Conservation (phyloP, 73 alveolate species). For the Tetrahymena elliotti region DNA sequence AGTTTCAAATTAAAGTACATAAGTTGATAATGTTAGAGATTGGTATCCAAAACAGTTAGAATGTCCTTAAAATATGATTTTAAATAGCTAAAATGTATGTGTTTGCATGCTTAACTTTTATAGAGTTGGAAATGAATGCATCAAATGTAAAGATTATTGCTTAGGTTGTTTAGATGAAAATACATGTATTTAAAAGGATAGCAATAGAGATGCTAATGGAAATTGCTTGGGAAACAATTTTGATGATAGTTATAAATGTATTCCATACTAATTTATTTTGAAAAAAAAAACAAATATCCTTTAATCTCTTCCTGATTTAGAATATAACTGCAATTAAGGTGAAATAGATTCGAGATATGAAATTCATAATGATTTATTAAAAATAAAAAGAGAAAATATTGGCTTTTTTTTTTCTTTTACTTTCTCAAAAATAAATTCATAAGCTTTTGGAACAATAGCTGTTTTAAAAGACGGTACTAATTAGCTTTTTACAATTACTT, state of each 20-base stretch:
- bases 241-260: neutral
- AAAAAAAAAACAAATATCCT: too few relatives aligned
- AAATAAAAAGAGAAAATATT: too few relatives aligned
- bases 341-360: too few relatives aligned
- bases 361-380: too few relatives aligned
- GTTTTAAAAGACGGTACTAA: too few relatives aligned
- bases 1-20: neutral
- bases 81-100: neutral
- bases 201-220: neutral
- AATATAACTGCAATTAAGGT: too few relatives aligned
- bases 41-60: neutral
- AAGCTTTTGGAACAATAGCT: too few relatives aligned
- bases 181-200: neutral
- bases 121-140: neutral
- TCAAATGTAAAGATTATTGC: neutral
- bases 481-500: too few relatives aligned
- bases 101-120: neutral
- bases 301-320: too few relatives aligned
- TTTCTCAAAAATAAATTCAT: too few relatives aligned
- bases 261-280: too few relatives aligned
- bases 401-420: too few relatives aligned
- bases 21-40: neutral
- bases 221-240: neutral
- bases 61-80: neutral
- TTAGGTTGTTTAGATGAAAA: neutral